A percentile compares a stretch with the other conserved stretches of the same genome.
These are phyloP conservation scores for Ziziphus jujuba DNA, from an alignment of 306 rosid genomes.

Conservation along the genomic window DNA sequence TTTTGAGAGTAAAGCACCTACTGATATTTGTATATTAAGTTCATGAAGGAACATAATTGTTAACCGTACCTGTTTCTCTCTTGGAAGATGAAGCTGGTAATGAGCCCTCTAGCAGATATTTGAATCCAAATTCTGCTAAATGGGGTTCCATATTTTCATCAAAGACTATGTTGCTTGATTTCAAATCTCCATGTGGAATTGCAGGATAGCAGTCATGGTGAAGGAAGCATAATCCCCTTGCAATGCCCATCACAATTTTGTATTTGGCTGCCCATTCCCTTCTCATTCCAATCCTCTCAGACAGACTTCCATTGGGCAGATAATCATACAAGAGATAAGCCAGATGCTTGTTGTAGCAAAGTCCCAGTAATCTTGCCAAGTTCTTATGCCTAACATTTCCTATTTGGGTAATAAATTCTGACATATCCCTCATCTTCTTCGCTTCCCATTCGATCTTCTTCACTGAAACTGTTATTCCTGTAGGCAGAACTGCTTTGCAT, in stretches of 20 bases:
- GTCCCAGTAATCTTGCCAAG: slow-evolving; percentile 61
- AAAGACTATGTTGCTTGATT: slow-evolving; percentile 68
- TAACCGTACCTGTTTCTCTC: slow-evolving; percentile 61
- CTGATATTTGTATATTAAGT: neutral
- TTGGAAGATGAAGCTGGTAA: slow-evolving; percentile 34
- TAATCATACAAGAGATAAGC: slow-evolving; percentile 76
- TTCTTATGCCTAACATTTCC: slow-evolving; percentile 81
- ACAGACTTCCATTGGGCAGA: slow-evolving; percentile 76
- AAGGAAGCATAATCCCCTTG: slow-evolving; percentile 81
- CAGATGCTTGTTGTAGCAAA: slow-evolving; percentile 71
- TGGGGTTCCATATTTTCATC: slow-evolving; percentile 90
- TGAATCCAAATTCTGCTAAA: slow-evolving; percentile 82
- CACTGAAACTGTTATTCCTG: slow-evolving; percentile 81
- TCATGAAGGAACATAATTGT: slow-evolving; percentile 1
- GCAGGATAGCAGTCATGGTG: slow-evolving; percentile 84
- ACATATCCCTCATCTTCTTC: slow-evolving; percentile 41
- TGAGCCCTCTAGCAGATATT: slow-evolving; percentile 45
- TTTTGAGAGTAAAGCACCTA: neutral
- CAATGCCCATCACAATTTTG: slow-evolving; percentile 66
- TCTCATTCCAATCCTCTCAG: slow-evolving; percentile 60
- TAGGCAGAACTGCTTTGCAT: slow-evolving; percentile 76
- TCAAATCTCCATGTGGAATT: slow-evolving; percentile 86
- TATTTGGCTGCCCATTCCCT: slow-evolving; percentile 73
- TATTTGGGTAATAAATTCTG: slow-evolving; percentile 49
- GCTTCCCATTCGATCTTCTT: slow-evolving; percentile 74